These are phyloP conservation scores for Globisporangium alternatum DNA, from an alignment of 352 stramenopile species.

Conservation along the genomic window DNA sequence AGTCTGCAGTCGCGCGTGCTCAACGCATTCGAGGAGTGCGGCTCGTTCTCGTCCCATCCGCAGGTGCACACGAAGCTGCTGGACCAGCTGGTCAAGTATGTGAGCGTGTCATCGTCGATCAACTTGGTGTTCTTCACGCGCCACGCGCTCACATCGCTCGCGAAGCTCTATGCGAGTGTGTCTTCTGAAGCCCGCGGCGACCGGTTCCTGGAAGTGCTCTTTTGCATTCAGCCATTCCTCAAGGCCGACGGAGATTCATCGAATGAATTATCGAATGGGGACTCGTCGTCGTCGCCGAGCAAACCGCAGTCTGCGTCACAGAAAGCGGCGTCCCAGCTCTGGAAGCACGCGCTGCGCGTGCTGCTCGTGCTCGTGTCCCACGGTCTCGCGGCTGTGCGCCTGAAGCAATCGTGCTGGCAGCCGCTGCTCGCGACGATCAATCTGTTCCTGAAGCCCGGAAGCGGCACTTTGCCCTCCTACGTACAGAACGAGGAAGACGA, in stretches of 20 bases:
- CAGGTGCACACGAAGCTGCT: slow-evolving; percentile 62
- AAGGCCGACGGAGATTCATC: slow-evolving; percentile 26
- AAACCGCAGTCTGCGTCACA: slow-evolving; percentile 51
- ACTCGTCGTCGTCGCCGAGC: slow-evolving; percentile 18
- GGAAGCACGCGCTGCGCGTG: slow-evolving; percentile 74
- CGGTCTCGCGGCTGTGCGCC: slow-evolving; percentile 48
- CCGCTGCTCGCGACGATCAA: slow-evolving; percentile 64
- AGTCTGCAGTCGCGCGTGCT: slow-evolving; percentile 79
- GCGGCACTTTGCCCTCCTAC: slow-evolving; percentile 49
- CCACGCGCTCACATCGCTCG: slow-evolving; percentile 69
- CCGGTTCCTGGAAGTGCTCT: slow-evolving; percentile 59
- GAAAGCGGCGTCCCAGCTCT: slow-evolving; percentile 68
- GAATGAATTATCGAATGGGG: background rate
- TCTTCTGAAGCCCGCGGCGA: slow-evolving; percentile 46
- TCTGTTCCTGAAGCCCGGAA: slow-evolving; percentile 51
- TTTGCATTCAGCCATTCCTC: slow-evolving; percentile 68
- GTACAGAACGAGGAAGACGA: slow-evolving; percentile 75
- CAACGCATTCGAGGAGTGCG: slow-evolving; percentile 83
- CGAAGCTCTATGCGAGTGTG: slow-evolving; percentile 73
- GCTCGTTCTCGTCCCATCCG: slow-evolving; percentile 58
- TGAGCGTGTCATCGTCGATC: slow-evolving; percentile 36
- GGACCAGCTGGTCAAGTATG: slow-evolving; percentile 69
- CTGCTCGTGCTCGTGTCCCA: slow-evolving; percentile 73
- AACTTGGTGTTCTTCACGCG: slow-evolving; percentile 78
- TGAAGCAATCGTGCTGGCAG: slow-evolving; percentile 50